These are phyloP conservation scores for Astragalus membranaceus DNA, from an alignment of 306 rosid genomes.

Conservation along the genomic window DNA sequence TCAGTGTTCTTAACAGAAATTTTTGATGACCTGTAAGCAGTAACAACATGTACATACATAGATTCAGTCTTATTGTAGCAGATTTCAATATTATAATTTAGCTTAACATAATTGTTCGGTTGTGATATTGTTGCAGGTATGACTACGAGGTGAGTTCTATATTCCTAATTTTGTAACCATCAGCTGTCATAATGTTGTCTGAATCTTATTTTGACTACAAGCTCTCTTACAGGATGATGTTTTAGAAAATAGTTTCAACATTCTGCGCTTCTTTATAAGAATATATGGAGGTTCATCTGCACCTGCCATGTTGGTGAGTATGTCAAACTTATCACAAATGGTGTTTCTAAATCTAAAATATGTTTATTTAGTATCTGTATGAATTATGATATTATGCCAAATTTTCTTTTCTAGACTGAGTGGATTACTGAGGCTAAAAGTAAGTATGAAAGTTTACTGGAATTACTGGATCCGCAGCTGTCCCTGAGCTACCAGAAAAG, in stretches of 20 bases:
- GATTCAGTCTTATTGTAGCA: slow-evolving; percentile 9
- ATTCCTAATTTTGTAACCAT: slow-evolving; percentile 1
- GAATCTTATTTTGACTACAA: slow-evolving; percentile 9
- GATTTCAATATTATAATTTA: slow-evolving; percentile 27
- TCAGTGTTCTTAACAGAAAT: slow-evolving; percentile 87
- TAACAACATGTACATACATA: not conserved
- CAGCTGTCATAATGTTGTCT: not conserved
- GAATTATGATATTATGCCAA: too few species aligned
- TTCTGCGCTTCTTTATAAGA: slow-evolving; percentile 75
- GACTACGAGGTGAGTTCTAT: slow-evolving; percentile 77
- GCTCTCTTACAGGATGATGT: slow-evolving; percentile 74
- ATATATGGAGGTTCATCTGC: slow-evolving; percentile 72
- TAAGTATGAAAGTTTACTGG: slow-evolving; percentile 50
- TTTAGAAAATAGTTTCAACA: slow-evolving; percentile 71
- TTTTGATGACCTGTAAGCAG: slow-evolving; percentile 83
- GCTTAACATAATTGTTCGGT: slow-evolving; percentile 29
- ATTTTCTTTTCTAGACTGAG: slow-evolving; percentile 49
- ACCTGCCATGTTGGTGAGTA: slow-evolving; percentile 71
- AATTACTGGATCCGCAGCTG: slow-evolving; percentile 59
- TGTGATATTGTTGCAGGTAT: slow-evolving; percentile 52
- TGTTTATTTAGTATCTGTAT: not conserved
- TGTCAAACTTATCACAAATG: not conserved
- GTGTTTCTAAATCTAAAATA: not conserved
- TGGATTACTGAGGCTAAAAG: slow-evolving; percentile 74
- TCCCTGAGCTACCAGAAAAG: slow-evolving; percentile 63